Percentiles rank a stretch among this genome's conserved stretches.
These are phyloP conservation scores for Sechiopsis laciniata DNA, from an alignment of 306 rosid species.

Conservation along the genomic window DNA sequence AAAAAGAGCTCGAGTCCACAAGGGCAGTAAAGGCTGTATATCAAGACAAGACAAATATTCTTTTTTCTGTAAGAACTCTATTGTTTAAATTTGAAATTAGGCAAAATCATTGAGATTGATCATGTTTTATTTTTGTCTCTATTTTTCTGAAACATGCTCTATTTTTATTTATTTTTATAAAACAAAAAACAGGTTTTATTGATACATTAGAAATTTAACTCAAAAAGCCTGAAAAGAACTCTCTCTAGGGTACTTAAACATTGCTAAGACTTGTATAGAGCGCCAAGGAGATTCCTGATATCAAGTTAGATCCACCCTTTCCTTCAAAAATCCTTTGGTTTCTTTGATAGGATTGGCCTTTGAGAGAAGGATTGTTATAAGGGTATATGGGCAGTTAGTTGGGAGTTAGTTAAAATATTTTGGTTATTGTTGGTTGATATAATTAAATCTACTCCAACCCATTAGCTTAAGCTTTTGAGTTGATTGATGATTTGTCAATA, in stretches of 20 bases:
- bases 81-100: constrained; percentile 21
- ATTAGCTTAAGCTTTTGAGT: too few species aligned
- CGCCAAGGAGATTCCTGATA: constrained; percentile 2
- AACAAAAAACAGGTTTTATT: not conserved
- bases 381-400: too few species aligned
- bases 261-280: not conserved
- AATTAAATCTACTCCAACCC: too few species aligned
- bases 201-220: not conserved
- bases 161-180: not conserved
- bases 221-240: not conserved
- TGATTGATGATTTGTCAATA: too few species aligned
- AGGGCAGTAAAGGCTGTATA: constrained; percentile 76
- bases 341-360: not conserved
- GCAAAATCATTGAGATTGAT: constrained; percentile 12
- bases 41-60: constrained; percentile 95
- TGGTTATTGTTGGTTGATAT: too few species aligned
- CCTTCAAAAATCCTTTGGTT: not conserved
- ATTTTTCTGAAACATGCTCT: not conserved
- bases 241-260: not conserved
- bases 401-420: too few species aligned
- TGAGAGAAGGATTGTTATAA: too few species aligned
- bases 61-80: constrained; percentile 65
- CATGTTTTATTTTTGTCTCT: not conserved
- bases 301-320: not conserved
- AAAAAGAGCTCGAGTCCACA: constrained; percentile 69